Evolutionary conservation across 2,329 filamentous ascomycete species (phyloP).

Genomic region (Stemphylium lycopersici): DNA sequence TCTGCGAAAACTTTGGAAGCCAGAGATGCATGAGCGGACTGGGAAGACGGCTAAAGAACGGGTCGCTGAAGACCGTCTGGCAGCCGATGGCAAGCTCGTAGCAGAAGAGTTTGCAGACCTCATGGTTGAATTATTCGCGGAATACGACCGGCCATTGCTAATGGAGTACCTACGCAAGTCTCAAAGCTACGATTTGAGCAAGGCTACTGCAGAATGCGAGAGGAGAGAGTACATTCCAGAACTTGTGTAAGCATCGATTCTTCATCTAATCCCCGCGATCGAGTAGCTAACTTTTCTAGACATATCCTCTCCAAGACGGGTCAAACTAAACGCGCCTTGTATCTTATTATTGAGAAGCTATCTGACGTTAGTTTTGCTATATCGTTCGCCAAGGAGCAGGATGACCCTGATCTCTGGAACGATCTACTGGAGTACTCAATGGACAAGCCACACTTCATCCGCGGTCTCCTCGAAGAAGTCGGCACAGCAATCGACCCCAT

Average conservation of each 20-base stretch:
- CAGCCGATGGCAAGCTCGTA: conserved; percentile 67
- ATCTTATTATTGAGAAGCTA: conserved; percentile 91
- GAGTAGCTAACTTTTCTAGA: conserved; percentile 32
- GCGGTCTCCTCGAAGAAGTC: conserved; percentile 88
- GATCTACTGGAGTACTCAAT: conserved; percentile 94
- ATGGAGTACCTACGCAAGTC: conserved; percentile 88
- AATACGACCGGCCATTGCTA: conserved; percentile 77
- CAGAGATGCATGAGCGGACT: conserved; percentile 63
- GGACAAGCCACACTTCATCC: conserved; percentile 96
- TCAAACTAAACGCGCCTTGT: conserved; percentile 87
- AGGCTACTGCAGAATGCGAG: conserved; percentile 79
- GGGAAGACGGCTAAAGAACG: conserved; percentile 48
- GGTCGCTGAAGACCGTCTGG: conserved; percentile 51
- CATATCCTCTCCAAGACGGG: conserved; percentile 95
- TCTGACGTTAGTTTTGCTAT: conserved; percentile 92
- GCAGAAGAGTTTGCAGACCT: conserved; percentile 88
- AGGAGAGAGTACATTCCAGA: conserved; percentile 81
- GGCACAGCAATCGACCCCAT: conserved; percentile 94
- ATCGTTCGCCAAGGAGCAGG: conserved; percentile 89
- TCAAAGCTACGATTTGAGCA: conserved; percentile 87
- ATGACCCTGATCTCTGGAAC: conserved; percentile 92
- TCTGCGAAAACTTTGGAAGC: conserved; percentile 82
- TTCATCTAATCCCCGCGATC: background rate
- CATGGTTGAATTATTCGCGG: conserved; percentile 83
- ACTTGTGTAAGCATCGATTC: conserved; percentile 66